Evolutionary conservation across 441 rosid genomes (phyloP).

Genomic region (Adansonia grandidieri): DNA sequence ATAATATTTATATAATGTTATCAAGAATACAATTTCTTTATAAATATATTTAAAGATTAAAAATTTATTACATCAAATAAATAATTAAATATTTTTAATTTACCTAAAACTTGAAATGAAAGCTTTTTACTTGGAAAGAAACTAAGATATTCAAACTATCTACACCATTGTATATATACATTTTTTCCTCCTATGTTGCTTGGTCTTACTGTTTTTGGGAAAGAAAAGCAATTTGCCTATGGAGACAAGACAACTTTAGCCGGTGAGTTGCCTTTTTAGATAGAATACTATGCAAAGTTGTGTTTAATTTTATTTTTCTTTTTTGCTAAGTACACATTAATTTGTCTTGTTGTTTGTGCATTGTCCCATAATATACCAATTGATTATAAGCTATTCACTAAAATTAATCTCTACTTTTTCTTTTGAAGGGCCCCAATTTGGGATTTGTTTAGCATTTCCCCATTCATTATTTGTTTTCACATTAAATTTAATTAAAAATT

Average conservation of each 20-base stretch:
- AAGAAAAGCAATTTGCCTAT: slow-evolving; percentile 32
- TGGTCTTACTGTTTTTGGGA: slow-evolving; percentile 28
- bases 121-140: not conserved
- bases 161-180: not conserved
- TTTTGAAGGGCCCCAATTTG: slow-evolving; percentile 38
- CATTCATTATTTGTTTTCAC: slow-evolving; percentile 29
- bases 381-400: slow-evolving; percentile 28
- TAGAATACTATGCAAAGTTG: slow-evolving; percentile 47
- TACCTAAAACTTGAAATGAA: no score
- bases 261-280: slow-evolving; percentile 41
- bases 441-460: slow-evolving; percentile 40
- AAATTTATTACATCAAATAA: no score
- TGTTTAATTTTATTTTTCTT: slow-evolving; percentile 24
- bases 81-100: no score
- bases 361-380: slow-evolving; percentile 34
- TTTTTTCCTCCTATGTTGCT: not conserved
- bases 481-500: slow-evolving; percentile 25
- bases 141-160: not conserved
- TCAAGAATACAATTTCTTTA: no score
- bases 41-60: no score
- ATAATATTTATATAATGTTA: no score
- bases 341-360: slow-evolving; percentile 69
- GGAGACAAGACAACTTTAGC: slow-evolving; percentile 40
- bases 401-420: slow-evolving; percentile 32
- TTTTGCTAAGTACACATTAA: slow-evolving; percentile 27